A percentile compares a stretch with the other conserved stretches of the same genome.
These are phyloP conservation scores for Chrysanthemum lavandulifolium DNA, from an alignment of 129 eudicot species.

Conservation along the genomic window DNA sequence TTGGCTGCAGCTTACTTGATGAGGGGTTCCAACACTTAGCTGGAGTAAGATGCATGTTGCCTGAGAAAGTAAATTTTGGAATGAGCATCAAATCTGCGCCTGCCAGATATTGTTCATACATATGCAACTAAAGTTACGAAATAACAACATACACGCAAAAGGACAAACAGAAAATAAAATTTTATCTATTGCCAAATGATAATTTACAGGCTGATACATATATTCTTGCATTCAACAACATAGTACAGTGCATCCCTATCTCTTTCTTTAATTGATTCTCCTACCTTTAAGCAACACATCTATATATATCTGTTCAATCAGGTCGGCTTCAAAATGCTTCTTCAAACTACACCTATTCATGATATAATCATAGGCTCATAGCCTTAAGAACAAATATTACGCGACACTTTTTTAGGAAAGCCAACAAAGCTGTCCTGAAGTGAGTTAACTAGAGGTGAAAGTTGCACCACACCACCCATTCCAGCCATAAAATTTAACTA, in stretches of 20 bases:
- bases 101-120: slow-evolving; percentile 38
- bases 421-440: slow-evolving; percentile 4
- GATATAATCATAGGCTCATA: background rate
- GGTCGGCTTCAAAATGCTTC: slow-evolving; percentile 39
- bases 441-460: slow-evolving; percentile 11
- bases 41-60: slow-evolving; percentile 34
- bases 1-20: slow-evolving; percentile 29
- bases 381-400: background rate
- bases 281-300: slow-evolving; percentile 32
- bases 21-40: slow-evolving; percentile 35
- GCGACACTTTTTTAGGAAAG: background rate
- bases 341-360: background rate
- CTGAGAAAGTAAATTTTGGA: slow-evolving; percentile 38
- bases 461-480: slow-evolving; percentile 16
- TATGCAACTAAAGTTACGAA: slow-evolving; percentile 25
- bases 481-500: background rate
- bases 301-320: slow-evolving; percentile 36
- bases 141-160: slow-evolving; percentile 24
- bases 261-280: slow-evolving; percentile 24
- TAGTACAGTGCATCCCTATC: slow-evolving; percentile 30
- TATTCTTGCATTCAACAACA: slow-evolving; percentile 39
- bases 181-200: slow-evolving; percentile 12
- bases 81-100: slow-evolving; percentile 32
- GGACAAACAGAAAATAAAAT: slow-evolving; percentile 19
- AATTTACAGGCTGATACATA: slow-evolving; percentile 11